phyloP scores from a whole-genome alignment of 129 eudicot species.

The Sambucus nigra region DNA sequence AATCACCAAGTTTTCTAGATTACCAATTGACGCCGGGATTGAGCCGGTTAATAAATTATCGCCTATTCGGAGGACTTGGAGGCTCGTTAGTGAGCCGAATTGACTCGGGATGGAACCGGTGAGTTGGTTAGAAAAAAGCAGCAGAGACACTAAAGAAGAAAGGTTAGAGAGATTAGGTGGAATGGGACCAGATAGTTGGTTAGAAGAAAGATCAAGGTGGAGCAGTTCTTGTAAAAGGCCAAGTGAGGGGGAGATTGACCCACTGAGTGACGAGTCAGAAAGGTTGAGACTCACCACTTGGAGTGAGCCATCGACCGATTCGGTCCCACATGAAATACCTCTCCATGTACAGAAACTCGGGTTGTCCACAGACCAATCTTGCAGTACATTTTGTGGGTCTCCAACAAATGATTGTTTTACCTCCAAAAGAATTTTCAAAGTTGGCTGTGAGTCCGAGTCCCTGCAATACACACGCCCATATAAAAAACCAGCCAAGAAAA shows the following conservation, averaged over 20 bases:
- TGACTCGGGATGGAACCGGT: conserved; percentile 72
- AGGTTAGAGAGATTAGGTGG: conserved; percentile 88
- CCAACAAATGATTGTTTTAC: conserved; percentile 45
- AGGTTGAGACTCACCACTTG: conserved; percentile 52
- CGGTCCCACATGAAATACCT: conserved; percentile 56
- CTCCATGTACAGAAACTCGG: conserved; percentile 60
- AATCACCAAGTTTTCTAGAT: conserved; percentile 36
- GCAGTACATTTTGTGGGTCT: conserved; percentile 52
- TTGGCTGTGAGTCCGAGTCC: conserved; percentile 15
- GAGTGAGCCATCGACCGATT: conserved; percentile 14
- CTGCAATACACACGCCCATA: background rate
- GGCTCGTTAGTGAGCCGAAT: conserved; percentile 45
- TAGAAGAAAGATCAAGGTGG: conserved; percentile 77
- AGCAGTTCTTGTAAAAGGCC: conserved; percentile 49
- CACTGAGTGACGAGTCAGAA: conserved; percentile 46
- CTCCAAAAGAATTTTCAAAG: conserved; percentile 36
- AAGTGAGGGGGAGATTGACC: conserved; percentile 64
- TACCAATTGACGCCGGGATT: conserved; percentile 51
- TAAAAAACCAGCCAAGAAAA: conserved; percentile 4
- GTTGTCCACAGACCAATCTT: conserved; percentile 48
- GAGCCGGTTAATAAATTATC: conserved; percentile 64
- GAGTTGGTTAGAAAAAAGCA: conserved; percentile 71
- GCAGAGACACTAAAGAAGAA: conserved; percentile 43
- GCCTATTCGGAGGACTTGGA: conserved; percentile 70
- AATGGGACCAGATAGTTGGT: conserved; percentile 73